These are phyloP conservation scores for Colletotrichum coccodes DNA, from an alignment of 2,329 filamentous ascomycete genomes.

Conservation along the genomic window DNA sequence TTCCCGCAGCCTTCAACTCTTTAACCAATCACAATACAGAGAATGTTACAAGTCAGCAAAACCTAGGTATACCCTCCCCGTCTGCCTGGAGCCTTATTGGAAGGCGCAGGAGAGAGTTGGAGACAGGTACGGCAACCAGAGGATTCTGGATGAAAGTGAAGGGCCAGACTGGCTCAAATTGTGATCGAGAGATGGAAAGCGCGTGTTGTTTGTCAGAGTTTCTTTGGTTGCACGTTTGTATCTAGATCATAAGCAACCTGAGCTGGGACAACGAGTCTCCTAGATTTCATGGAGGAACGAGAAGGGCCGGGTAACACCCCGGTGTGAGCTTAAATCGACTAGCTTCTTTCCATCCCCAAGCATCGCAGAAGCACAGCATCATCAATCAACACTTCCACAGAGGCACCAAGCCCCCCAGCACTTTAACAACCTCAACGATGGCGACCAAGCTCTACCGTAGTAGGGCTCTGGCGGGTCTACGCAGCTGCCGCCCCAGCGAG, in stretches of 20 bases:
- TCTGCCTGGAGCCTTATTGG: not conserved
- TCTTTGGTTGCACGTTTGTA: not conserved
- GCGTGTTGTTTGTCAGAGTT: too few relatives aligned
- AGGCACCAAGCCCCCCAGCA: slow-evolving; percentile 33
- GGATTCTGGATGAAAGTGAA: not conserved
- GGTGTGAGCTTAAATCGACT: slow-evolving; percentile 8
- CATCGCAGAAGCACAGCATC: slow-evolving; percentile 31
- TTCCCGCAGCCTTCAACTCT: not conserved
- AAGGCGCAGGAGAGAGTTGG: not conserved
- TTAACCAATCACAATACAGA: slow-evolving; percentile 8
- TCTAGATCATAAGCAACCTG: not conserved
- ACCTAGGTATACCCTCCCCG: slow-evolving; percentile 17
- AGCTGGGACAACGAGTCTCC: not conserved
- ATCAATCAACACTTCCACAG: slow-evolving; percentile 32
- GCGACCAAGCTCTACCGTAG: slow-evolving; percentile 69
- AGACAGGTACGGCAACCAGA: not conserved
- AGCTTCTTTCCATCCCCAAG: slow-evolving; percentile 30
- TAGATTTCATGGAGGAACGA: not conserved
- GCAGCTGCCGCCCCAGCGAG: slow-evolving; percentile 31
- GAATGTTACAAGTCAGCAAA: slow-evolving; percentile 29
- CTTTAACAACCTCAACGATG: slow-evolving; percentile 55
- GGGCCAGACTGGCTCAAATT: accelerated
- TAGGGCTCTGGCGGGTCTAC: slow-evolving; percentile 57
- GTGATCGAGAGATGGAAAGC: not conserved
- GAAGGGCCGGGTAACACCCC: not conserved